phyloP scores from a whole-genome alignment of 2,329 filamentous ascomycete species.

The Talaromyces sp. region DNA sequence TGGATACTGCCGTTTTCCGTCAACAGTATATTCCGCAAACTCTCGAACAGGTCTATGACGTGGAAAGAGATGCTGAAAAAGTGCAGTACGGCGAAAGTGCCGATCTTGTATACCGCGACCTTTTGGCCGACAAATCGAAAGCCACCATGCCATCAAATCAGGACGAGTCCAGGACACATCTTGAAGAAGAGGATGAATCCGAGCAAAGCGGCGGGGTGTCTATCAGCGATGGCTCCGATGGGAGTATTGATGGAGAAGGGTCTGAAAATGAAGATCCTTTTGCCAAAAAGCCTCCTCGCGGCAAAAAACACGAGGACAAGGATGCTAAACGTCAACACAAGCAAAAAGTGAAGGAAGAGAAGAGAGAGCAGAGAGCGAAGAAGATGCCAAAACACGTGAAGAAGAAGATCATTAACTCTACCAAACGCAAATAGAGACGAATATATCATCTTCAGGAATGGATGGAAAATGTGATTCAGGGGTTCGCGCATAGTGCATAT shows the following conservation, averaged over 20 bases:
- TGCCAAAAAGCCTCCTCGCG: slow-evolving; percentile 64
- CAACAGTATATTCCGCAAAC: slow-evolving; percentile 97
- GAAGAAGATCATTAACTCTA: slow-evolving; percentile 67
- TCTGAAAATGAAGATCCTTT: slow-evolving; percentile 41
- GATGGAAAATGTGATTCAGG: neutral
- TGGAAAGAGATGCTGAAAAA: slow-evolving; percentile 81
- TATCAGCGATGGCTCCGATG: slow-evolving; percentile 36
- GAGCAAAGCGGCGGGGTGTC: slow-evolving; percentile 34
- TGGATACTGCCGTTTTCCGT: slow-evolving; percentile 88
- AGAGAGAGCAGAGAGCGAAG: slow-evolving; percentile 83
- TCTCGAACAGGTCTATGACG: slow-evolving; percentile 90
- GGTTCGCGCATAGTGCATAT: slow-evolving; percentile 1
- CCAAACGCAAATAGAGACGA: slow-evolving; percentile 32
- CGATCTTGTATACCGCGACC: slow-evolving; percentile 76
- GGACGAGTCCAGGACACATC: slow-evolving; percentile 19
- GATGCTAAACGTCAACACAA: slow-evolving; percentile 87
- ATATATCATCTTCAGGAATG: neutral
- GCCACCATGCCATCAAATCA: slow-evolving; percentile 11
- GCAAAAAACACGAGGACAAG: slow-evolving; percentile 85
- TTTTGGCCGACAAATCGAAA: slow-evolving; percentile 61
- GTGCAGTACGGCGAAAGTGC: slow-evolving; percentile 71
- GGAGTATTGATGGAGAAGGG: slow-evolving; percentile 41
- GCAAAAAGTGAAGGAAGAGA: slow-evolving; percentile 86
- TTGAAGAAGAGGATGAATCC: slow-evolving; percentile 35
- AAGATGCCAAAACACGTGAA: slow-evolving; percentile 97